Conservation (phyloP, 208 protist species). For the Leishmania amazonensis region DNA sequence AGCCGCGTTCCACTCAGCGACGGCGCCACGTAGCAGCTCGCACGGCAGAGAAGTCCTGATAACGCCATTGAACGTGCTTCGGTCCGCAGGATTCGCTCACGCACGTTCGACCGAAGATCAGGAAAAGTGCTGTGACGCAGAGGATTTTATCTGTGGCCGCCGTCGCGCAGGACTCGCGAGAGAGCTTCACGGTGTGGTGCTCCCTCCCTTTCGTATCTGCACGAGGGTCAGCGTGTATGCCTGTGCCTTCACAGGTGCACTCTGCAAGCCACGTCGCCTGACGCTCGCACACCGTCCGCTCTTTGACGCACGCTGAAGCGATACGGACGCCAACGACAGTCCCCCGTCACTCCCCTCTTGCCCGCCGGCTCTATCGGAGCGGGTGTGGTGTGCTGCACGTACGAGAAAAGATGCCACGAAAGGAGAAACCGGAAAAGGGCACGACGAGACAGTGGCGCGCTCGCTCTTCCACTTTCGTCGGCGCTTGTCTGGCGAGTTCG, state of each 20-base stretch:
- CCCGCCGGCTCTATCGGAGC: background rate
- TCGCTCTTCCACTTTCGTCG: background rate
- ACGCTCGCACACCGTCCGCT: background rate
- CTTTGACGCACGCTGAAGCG: background rate
- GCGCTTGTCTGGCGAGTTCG: background rate
- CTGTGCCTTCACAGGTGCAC: background rate
- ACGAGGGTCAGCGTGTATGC: background rate
- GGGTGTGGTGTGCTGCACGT: background rate
- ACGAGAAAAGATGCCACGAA: background rate
- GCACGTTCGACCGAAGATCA: background rate
- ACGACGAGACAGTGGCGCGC: background rate
- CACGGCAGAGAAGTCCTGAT: slow-evolving; percentile 7
- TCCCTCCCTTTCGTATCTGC: no score
- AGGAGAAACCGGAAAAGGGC: background rate
- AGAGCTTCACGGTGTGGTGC: background rate
- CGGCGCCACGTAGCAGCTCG: slow-evolving; percentile 1
- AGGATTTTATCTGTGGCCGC: background rate
- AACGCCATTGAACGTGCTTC: background rate
- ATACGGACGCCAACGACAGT: background rate
- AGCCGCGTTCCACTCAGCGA: background rate
- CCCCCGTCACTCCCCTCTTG: background rate
- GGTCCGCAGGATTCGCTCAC: background rate
- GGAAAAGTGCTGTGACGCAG: background rate
- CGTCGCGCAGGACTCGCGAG: background rate
- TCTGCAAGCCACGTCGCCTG: background rate